A percentile compares a stretch with the other conserved stretches of the same genome.
Evolutionary conservation across 164 flowering plant species (phyloP).

Genomic region (Warburgia ugandensis): DNA sequence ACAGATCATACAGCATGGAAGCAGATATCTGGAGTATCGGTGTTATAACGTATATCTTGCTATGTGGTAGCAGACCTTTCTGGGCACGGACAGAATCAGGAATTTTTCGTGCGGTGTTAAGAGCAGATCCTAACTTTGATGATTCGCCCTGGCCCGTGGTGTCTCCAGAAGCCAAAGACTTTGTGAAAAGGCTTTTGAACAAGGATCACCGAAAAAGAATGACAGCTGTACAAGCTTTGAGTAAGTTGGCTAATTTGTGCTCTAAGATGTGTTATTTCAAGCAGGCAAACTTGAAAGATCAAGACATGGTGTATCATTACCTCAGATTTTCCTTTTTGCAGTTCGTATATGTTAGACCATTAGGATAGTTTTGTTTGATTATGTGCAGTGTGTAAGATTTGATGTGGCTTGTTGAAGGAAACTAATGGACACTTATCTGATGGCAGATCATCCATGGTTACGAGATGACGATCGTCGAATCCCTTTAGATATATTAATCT

Average conservation of each 20-base stretch:
- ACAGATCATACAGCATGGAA: constrained; percentile 86
- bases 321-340: no score
- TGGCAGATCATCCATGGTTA: constrained; percentile 96
- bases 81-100: constrained; percentile 99
- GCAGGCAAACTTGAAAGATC: no score
- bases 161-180: constrained; percentile 55
- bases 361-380: no score
- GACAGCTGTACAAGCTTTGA: constrained; percentile 62
- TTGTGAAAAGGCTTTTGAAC: constrained; percentile 49
- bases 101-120: constrained; percentile 87
- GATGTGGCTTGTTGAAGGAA: neutral
- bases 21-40: constrained; percentile 99
- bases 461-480: constrained; percentile 42
- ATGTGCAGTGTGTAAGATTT: no score
- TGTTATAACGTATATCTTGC: constrained; percentile 79
- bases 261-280: no score
- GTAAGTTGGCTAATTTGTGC: no score
- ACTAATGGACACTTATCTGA: constrained; percentile 2
- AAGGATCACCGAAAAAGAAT: constrained; percentile 65
- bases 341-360: no score
- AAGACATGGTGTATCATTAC: no score
- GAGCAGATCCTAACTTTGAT: constrained; percentile 94
- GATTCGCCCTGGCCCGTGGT: constrained; percentile 65
- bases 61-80: constrained; percentile 98
- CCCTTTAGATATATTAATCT: constrained; percentile 73